Evolutionary conservation across 2,329 filamentous ascomycete genomes (phyloP).

Genomic region (Cladorrhinum sp.): DNA sequence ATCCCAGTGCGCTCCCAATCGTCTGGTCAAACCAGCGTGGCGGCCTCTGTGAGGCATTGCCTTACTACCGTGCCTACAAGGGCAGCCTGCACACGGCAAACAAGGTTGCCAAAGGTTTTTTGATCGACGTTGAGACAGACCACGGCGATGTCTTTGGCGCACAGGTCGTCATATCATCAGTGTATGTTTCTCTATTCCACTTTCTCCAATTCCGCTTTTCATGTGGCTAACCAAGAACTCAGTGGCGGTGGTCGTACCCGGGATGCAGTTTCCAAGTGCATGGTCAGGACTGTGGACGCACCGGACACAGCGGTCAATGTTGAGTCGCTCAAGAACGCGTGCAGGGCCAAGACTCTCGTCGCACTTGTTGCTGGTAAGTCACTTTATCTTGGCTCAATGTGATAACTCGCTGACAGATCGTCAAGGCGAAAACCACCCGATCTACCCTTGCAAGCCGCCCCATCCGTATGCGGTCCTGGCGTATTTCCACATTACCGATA

Average conservation of each 20-base stretch:
- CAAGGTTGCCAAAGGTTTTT: conserved; percentile 51
- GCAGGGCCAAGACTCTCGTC: conserved; percentile 47
- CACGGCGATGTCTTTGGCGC: conserved; percentile 55
- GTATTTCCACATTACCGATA: conserved; percentile 64
- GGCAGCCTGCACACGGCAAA: conserved; percentile 53
- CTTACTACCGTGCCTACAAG: conserved; percentile 61
- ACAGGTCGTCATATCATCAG: conserved; percentile 61
- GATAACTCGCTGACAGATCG: neutral
- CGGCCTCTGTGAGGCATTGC: conserved; percentile 60
- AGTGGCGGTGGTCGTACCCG: conserved; percentile 53
- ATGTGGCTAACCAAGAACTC: neutral
- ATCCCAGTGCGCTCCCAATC: neutral
- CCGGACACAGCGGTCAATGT: conserved; percentile 21
- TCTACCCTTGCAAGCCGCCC: conserved; percentile 48
- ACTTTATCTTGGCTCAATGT: neutral
- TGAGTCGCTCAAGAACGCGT: conserved; percentile 44
- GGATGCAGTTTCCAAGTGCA: conserved; percentile 42
- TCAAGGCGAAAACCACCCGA: conserved; percentile 48
- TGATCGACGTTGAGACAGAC: conserved; percentile 56
- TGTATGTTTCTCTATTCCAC: conserved; percentile 42
- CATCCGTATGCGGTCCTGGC: conserved; percentile 63
- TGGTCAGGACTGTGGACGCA: conserved; percentile 38
- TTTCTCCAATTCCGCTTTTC: neutral
- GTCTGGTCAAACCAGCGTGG: conserved; percentile 58
- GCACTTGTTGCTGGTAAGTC: conserved; percentile 52